Conservation (phyloP, 225 moss, liverwort and hornwort species). For the Ulota crispa region DNA sequence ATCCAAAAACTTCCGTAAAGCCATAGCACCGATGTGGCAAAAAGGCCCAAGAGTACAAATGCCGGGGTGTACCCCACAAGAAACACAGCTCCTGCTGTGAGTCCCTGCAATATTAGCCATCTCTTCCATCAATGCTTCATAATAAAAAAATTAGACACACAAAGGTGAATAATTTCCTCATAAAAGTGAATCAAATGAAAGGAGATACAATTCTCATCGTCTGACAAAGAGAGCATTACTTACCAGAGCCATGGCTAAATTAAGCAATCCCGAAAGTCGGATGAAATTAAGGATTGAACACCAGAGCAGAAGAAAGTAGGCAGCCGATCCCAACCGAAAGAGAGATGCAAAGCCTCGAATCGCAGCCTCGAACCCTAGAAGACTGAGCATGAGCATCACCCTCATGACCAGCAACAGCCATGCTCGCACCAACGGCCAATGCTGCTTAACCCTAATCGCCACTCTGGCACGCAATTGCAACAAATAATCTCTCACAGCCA, state of each 20-base stretch:
- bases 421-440: slow-evolving; percentile 67
- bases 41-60: slow-evolving; percentile 65
- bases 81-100: slow-evolving; percentile 66
- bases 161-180: too few relatives aligned
- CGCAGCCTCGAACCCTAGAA: slow-evolving; percentile 70
- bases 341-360: slow-evolving; percentile 79
- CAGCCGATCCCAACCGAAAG: slow-evolving; percentile 80
- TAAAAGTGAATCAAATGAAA: slow-evolving; percentile 2
- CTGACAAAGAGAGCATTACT: slow-evolving; percentile 47
- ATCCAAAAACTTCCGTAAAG: slow-evolving; percentile 93
- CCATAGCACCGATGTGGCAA: slow-evolving; percentile 70
- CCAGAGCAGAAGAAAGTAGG: slow-evolving; percentile 86
- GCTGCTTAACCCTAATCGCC: slow-evolving; percentile 41
- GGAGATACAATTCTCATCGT: neutral
- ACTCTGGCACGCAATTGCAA: slow-evolving; percentile 49
- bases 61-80: slow-evolving; percentile 70
- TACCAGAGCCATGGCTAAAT: slow-evolving; percentile 68
- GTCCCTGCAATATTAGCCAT: slow-evolving; percentile 62
- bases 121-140: slow-evolving; percentile 32
- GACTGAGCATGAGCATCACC: slow-evolving; percentile 68
- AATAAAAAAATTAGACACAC: slow-evolving; percentile 3
- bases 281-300: slow-evolving; percentile 76
- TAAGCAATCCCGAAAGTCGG: slow-evolving; percentile 71
- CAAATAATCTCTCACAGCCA: slow-evolving; percentile 51
- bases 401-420: slow-evolving; percentile 59